phyloP scores from a whole-genome alignment of 176 grass and related monocot genomes.

The Poa pratensis region DNA sequence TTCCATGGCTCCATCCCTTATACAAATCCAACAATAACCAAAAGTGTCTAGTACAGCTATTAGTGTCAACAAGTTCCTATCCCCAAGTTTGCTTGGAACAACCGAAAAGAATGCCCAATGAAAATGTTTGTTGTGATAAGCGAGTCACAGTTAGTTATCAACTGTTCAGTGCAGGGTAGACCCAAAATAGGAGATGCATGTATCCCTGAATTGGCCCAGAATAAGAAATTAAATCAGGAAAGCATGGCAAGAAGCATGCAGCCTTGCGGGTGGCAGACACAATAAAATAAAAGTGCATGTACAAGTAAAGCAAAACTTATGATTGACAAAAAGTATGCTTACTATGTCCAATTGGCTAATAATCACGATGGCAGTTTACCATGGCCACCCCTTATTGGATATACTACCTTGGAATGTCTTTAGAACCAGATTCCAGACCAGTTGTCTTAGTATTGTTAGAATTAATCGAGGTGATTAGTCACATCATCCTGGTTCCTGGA shows the following conservation, averaged over 20 bases:
- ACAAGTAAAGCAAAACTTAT: background rate
- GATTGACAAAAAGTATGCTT: conserved; percentile 7
- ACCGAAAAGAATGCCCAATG: no score
- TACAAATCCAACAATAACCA: no score
- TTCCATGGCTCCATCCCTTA: no score
- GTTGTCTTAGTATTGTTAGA: conserved; percentile 38
- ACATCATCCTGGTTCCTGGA: no score
- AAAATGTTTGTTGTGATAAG: no score
- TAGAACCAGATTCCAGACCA: conserved; percentile 35
- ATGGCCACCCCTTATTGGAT: conserved; percentile 48
- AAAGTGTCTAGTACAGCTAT: no score
- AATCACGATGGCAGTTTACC: conserved; percentile 25
- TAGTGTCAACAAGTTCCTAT: no score
- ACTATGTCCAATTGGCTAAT: background rate
- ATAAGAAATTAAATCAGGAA: conserved; percentile 40
- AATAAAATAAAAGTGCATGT: background rate
- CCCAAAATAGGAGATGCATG: conserved; percentile 2
- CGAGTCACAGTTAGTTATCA: background rate
- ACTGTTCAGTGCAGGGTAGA: background rate
- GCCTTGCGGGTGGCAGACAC: background rate
- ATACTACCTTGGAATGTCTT: conserved; percentile 34
- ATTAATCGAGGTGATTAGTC: background rate
- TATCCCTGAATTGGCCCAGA: conserved; percentile 37
- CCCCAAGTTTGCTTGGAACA: no score
- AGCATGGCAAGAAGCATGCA: background rate